phyloP scores from a whole-genome alignment of 352 stramenopile species.

The Thraustotheca clavata region DNA sequence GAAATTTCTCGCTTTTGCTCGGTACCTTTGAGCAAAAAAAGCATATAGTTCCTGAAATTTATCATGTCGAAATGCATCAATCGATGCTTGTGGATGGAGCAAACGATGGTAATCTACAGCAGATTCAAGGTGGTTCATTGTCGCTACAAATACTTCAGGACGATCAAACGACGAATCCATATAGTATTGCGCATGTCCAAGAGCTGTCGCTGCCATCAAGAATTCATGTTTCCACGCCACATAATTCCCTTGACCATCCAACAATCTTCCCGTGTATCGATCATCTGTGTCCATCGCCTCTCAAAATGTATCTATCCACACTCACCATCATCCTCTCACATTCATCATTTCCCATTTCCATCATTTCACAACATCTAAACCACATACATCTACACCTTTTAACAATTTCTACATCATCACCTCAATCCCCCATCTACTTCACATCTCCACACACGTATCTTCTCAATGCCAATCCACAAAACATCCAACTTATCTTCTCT shows the following conservation, averaged over 20 bases:
- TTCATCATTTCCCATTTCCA: no score
- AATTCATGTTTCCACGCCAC: constrained; percentile 10
- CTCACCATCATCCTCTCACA: no score
- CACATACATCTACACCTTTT: no score
- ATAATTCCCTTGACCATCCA: neutral
- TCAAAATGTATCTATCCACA: no score
- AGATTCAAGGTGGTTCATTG: neutral
- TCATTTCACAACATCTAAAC: no score
- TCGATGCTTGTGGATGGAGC: neutral
- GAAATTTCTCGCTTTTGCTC: neutral
- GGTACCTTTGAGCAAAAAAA: neutral
- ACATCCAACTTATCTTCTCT: no score
- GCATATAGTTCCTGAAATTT: neutral
- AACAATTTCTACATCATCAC: no score
- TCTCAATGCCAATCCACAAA: no score
- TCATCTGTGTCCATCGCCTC: neutral
- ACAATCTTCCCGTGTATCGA: neutral
- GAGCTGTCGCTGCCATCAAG: neutral
- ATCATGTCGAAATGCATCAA: neutral
- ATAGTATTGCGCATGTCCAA: constrained; percentile 7
- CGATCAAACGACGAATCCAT: constrained; percentile 8
- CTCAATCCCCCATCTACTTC: no score
- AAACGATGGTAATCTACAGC: neutral
- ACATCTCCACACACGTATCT: no score
- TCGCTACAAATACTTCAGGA: neutral